Evolutionary conservation across 148 eudicot species (phyloP).

Genomic region (Camellia japonica): DNA sequence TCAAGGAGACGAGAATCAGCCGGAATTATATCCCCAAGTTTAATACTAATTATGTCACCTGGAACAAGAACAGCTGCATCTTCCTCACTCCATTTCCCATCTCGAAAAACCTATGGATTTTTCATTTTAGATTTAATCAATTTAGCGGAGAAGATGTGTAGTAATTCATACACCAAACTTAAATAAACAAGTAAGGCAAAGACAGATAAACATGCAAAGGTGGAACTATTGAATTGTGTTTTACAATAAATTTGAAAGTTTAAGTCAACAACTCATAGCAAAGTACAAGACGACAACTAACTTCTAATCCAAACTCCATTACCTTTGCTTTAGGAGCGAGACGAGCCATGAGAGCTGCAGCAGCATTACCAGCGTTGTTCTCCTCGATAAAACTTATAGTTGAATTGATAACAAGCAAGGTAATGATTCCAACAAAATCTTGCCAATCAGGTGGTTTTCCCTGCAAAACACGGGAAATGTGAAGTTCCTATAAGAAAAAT

Average conservation of each 20-base stretch:
- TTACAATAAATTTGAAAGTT: too few species aligned
- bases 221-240: not conserved
- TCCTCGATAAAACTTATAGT: conserved; percentile 52
- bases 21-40: conserved; percentile 54
- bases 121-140: not conserved
- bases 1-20: conserved; percentile 56
- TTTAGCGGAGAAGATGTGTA: not conserved
- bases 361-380: conserved; percentile 50
- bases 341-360: conserved; percentile 47
- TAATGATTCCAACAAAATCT: conserved; percentile 47
- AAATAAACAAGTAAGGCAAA: not conserved
- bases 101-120: conserved; percentile 43
- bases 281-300: too few species aligned
- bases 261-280: too few species aligned
- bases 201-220: not conserved
- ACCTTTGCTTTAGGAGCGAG: conserved; percentile 50
- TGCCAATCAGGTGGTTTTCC: conserved; percentile 57
- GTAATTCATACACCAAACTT: not conserved
- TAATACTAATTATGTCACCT: conserved; percentile 46
- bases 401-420: conserved; percentile 43
- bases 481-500: not conserved
- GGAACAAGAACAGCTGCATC: conserved; percentile 51
- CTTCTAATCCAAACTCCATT: not conserved
- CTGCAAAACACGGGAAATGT: conserved; percentile 19
- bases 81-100: conserved; percentile 49